Conservation (phyloP, 1,284 basidiomycete species). For the Meira miltonrushii region DNA sequence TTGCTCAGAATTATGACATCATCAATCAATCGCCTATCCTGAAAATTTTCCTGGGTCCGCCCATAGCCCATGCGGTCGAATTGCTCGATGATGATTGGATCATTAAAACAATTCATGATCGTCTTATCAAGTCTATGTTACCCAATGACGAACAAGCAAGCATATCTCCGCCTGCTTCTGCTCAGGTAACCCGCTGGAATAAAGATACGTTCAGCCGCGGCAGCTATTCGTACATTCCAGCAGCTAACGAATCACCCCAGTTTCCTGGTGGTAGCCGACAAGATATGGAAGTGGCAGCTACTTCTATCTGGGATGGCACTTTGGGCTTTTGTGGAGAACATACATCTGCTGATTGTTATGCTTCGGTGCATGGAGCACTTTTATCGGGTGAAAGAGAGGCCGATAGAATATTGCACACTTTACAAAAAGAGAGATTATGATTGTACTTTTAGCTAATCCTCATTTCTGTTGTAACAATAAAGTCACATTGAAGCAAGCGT, state of each 20-base stretch:
- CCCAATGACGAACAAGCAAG: neutral
- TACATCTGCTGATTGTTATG: slow-evolving; percentile 1
- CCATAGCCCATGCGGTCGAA: neutral
- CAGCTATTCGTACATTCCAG: slow-evolving; percentile 1
- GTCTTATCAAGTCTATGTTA: neutral
- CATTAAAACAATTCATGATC: neutral
- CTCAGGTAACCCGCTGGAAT: neutral
- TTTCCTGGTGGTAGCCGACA: neutral
- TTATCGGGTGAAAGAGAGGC: slow-evolving; percentile 1
- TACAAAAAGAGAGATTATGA: no score
- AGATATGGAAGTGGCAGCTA: neutral
- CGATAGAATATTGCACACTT: neutral
- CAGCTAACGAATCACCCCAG: neutral
- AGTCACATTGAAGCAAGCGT: no score
- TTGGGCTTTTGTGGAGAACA: slow-evolving; percentile 4
- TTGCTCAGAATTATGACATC: neutral
- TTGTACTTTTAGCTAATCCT: no score
- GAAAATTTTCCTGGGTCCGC: neutral
- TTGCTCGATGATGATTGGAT: slow-evolving; percentile 5
- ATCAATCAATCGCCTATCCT: neutral
- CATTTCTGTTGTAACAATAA: no score
- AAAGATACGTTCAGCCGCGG: neutral
- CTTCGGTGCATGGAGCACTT: neutral
- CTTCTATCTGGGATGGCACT: neutral
- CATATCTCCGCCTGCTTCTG: neutral